Conservation (phyloP, 768 basidiomycete genomes). For the Leucosporidium scottii region DNA sequence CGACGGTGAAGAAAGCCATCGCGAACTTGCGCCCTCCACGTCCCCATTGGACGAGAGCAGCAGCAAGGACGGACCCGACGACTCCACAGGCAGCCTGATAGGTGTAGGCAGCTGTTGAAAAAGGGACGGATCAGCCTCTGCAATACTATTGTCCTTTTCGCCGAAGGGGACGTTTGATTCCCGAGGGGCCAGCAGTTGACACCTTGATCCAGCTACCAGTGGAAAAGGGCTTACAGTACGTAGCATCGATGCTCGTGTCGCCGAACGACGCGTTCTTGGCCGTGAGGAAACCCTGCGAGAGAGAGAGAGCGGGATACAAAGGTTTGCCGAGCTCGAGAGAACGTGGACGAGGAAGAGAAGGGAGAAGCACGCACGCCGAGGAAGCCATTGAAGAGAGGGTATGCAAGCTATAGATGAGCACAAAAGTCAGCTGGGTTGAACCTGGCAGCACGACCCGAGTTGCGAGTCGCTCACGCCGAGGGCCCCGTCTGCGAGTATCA, state of each 20-base stretch:
- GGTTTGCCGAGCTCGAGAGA: too few species aligned
- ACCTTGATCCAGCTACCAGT: too few species aligned
- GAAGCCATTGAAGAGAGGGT: constrained; percentile 53
- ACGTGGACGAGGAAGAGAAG: too few species aligned
- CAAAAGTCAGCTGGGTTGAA: background rate
- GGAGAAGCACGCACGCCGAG: constrained; percentile 42
- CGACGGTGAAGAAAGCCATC: background rate
- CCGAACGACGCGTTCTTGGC: background rate
- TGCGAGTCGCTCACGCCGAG: background rate
- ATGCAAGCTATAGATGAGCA: constrained; percentile 27
- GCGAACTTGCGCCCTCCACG: background rate
- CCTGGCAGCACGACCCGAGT: background rate
- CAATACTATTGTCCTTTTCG: too few species aligned
- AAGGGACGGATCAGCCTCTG: background rate
- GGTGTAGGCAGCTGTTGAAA: constrained; percentile 4
- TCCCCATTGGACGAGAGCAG: background rate
- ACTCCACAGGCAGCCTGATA: constrained; percentile 13
- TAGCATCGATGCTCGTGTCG: background rate
- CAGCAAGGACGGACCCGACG: background rate
- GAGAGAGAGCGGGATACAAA: too few species aligned
- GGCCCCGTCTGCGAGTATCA: background rate
- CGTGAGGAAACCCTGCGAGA: constrained; percentile 43
- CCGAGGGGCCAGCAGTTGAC: too few species aligned
- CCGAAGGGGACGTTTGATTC: too few species aligned
- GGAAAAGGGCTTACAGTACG: background rate